Evolutionary conservation across 495 filamentous ascomycete genomes (phyloP), one percentile per base, ranked within the genome.

Genomic region (Penicillium antarcticum): DNA sequence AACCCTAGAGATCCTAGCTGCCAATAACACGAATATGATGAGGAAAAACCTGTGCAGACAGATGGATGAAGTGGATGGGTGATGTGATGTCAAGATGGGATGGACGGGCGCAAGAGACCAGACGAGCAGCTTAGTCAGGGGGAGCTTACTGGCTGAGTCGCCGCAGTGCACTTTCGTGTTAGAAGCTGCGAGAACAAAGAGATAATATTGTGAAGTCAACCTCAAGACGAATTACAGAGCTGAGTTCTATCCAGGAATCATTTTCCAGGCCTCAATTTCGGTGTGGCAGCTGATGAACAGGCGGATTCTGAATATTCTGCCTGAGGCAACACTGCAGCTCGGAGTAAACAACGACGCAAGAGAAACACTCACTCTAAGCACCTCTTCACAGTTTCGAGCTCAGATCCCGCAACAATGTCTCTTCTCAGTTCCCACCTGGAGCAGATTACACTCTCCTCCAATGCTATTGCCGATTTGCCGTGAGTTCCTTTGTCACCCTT

Each of bases 381-480:
- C 9, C 23, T 18, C 37, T 24, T 42, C 26, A 32, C 38, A 23
- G 38, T 44, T 12, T 24, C 36, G 21, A 36, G 32, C 48, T 24
- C 47, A 45, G 7, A 26, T 33, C 38, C 17, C 34, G 14, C 37
- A 74, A 50, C 66, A 57, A 91, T 94, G 84, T 79, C 88, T 18
- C 82, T 95, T 7, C 79, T 97, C 24, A 80, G 86, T 5, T 86
- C 77, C 35, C 91, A 97, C 70, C 80, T 97, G 19, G 92, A 96
- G 74, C 94, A 97, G 65, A 96, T 97, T 51, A 72, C 81, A 21
- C 78, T 91, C 55, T 96, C 89, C 7, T 85, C 91, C 31, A 80
- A 81, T 60, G 87, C 88, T 48, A 94, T 97, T 50, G 81, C 87
- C 46, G 87, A 88, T 51, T 83, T 97, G 31, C 86, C 90, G 89